A percentile compares a stretch with the other conserved stretches of the same genome.
Evolutionary conservation across 2,329 filamentous ascomycete genomes (phyloP).

Genomic region (Exophiala oligosperma): DNA sequence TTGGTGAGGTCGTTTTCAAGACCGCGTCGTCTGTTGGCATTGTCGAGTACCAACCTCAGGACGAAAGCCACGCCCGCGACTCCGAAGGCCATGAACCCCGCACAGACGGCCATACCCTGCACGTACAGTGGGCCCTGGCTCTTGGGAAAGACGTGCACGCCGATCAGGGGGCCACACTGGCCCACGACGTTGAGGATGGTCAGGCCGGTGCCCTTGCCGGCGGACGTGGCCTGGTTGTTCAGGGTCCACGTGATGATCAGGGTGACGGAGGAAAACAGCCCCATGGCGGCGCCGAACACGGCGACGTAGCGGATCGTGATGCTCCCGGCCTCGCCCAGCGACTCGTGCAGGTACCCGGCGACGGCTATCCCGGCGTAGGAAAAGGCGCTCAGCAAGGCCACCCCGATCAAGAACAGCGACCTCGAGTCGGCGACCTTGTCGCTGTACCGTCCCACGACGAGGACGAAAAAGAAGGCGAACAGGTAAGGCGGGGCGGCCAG

Average conservation of each 20-base stretch:
- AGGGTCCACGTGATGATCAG: constrained; percentile 85
- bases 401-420: constrained; percentile 65
- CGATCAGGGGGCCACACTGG: constrained; percentile 74
- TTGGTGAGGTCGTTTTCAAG: constrained; percentile 12
- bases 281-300: constrained; percentile 74
- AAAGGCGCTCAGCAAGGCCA: constrained; percentile 64
- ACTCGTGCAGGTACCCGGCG: constrained; percentile 49
- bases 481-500: constrained; percentile 82
- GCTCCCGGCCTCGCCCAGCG: constrained; percentile 35
- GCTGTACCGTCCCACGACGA: constrained; percentile 70
- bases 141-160: constrained; percentile 63
- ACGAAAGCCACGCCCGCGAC: constrained; percentile 58
- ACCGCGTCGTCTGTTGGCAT: constrained; percentile 51
- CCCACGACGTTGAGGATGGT: constrained; percentile 79
- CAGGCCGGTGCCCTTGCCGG: constrained; percentile 72
- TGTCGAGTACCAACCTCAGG: constrained; percentile 55
- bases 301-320: constrained; percentile 64
- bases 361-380: constrained; percentile 65
- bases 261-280: constrained; percentile 82
- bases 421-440: constrained; percentile 63
- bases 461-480: constrained; percentile 63
- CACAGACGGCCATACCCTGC: constrained; percentile 63
- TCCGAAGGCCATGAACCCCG: constrained; percentile 57
- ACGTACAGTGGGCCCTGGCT: constrained; percentile 62
- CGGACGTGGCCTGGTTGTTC: constrained; percentile 75